Base-by-base conservation (phyloP, 1,139 yeast genomes). In the Candida glucosophila region DNA sequence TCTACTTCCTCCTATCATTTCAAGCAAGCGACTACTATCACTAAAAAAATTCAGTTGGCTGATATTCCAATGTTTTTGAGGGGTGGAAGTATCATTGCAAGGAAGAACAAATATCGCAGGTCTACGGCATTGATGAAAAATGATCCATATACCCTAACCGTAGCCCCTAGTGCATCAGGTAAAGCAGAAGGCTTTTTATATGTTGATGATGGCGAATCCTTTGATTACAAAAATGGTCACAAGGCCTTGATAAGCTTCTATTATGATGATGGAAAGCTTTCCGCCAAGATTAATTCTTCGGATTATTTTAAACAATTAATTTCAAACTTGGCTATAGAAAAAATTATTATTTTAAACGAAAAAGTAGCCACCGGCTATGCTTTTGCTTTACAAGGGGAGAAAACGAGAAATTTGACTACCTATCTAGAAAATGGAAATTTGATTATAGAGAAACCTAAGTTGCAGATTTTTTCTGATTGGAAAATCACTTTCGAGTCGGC, bases 151-250 rank as follows among this genome's bases (percentile, higher is more conserved):
- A 81, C 95, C 0, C 42, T 90, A 25, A 63, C 78, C 3, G 56
- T 90, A 22, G 85, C 83, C 0, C 60, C 79, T 12, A 65, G 66
- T 37, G 39, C 47, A 3, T 41, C 55, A 1, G 74, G 74, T 2
- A 34, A 45, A 2, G 88, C 92, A 1, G 43, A 48, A 0, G 73
- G 71, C 10, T 42, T 47, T 6, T 47, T 90, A 17, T 90, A 88
- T 46, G 54, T 79, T 24, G 98, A 88, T 49, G 95, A 83, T 49
- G 93, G 95, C 9, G 81, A 77, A 41, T 66, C 90, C 0, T 83
- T 68, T 41, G 67, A 58, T 14, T 77, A 79, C 47, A 42, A 54
- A 30, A 33, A 54, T 1, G 79, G 77, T 3, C 67, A 67, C n/a
- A 78, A 37, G 39, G 27, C 73, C 5, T 43, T 56, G 19, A 44